Percentiles rank a stretch among this genome's conserved stretches.
Evolutionary conservation across 495 filamentous ascomycete species (phyloP).

Genomic region (Tuber magnatum): DNA sequence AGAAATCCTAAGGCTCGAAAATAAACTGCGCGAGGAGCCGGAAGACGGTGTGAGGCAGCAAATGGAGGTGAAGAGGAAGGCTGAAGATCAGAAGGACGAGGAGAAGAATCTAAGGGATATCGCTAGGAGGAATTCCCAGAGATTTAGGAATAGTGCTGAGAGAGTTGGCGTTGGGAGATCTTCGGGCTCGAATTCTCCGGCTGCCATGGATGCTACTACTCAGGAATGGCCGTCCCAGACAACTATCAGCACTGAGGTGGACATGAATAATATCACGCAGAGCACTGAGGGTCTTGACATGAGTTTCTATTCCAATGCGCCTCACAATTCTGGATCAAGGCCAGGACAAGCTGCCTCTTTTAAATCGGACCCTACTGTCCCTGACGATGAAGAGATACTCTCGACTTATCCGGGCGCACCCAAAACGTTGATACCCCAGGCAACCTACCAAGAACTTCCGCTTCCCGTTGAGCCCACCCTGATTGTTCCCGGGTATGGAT

Average conservation of each 20-base stretch:
- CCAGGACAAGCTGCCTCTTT: not conserved
- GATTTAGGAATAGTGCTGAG: conserved; percentile 17
- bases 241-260: conserved; percentile 2
- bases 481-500: conserved; percentile 36
- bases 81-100: conserved; percentile 42
- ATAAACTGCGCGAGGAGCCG: conserved; percentile 47
- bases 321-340: not conserved
- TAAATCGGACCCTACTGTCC: conserved; percentile 1
- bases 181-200: conserved; percentile 14
- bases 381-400: conserved; percentile 33
- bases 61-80: conserved; percentile 29
- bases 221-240: conserved; percentile 27
- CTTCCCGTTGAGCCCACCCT: conserved; percentile 37
- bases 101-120: conserved; percentile 31
- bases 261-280: conserved; percentile 16
- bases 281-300: conserved; percentile 16
- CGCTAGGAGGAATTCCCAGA: conserved; percentile 27
- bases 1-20: conserved; percentile 63
- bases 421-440: conserved; percentile 24
- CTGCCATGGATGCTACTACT: conserved; percentile 31
- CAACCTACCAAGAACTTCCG: conserved; percentile 27
- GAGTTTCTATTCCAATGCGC: conserved; percentile 14
- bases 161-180: conserved; percentile 6
- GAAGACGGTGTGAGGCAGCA: conserved; percentile 46
- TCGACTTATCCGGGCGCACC: conserved; percentile 20